Conservation (phyloP, 768 basidiomycete species). For the Suillus hirtellus region DNA sequence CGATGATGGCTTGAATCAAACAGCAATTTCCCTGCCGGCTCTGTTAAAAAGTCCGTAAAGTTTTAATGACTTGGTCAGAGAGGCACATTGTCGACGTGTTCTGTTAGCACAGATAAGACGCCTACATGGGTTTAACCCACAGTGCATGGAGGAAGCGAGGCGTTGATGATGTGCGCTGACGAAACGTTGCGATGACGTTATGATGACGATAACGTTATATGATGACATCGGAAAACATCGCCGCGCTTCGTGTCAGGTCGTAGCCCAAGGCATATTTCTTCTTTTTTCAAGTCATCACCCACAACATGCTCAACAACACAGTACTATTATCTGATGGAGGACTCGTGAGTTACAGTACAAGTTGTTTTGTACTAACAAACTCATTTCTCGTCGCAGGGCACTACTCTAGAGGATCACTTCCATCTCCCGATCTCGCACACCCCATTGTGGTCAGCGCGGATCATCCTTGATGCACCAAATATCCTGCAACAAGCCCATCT, state of each 20-base stretch:
- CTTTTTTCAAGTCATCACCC: not conserved
- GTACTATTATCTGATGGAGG: slow-evolving; percentile 41
- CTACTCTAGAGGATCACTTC: slow-evolving; percentile 55
- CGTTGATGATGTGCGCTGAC: no score
- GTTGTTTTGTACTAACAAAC: not conserved
- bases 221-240: not conserved
- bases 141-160: no score
- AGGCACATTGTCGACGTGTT: no score
- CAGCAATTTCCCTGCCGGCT: no score
- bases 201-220: not conserved
- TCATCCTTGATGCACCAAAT: slow-evolving; percentile 53
- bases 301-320: not conserved
- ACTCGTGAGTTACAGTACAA: slow-evolving; percentile 35
- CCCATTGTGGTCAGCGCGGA: slow-evolving; percentile 72
- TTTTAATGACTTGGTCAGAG: no score
- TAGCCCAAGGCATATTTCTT: not conserved
- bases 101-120: no score
- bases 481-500: slow-evolving; percentile 59
- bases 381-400: slow-evolving; percentile 47
- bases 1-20: no score
- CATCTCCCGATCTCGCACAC: slow-evolving; percentile 48
- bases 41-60: no score
- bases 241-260: not conserved
- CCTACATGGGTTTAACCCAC: no score
- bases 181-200: no score